phyloP scores from a whole-genome alignment of 495 filamentous ascomycete species.

The Neurospora terricola region DNA sequence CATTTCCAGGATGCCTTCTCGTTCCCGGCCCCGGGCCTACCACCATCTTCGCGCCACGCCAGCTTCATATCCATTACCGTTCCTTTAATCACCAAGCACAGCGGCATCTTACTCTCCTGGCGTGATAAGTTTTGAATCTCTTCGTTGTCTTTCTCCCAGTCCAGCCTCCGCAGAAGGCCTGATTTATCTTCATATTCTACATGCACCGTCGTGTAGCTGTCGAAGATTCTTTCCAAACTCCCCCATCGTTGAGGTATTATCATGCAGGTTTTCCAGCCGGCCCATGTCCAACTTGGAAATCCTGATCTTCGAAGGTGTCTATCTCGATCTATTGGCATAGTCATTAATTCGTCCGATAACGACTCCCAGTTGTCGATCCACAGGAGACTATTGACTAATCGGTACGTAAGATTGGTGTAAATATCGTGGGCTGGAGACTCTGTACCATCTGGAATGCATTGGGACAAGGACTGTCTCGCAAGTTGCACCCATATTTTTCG shows the following conservation, averaged over 20 bases:
- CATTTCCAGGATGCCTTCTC: neutral
- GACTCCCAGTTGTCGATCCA: neutral
- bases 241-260: too few species aligned
- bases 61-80: neutral
- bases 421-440: neutral
- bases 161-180: neutral
- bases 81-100: neutral
- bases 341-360: too few species aligned
- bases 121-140: neutral
- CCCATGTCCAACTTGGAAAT: slow-evolving; percentile 6
- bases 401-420: neutral
- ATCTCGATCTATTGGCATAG: neutral
- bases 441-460: neutral
- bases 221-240: neutral
- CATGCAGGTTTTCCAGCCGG: neutral
- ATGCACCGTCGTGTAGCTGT: neutral
- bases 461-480: too few species aligned
- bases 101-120: neutral
- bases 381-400: neutral
- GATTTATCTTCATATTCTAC: neutral
- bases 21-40: too few species aligned
- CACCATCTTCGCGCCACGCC: neutral
- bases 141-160: neutral
- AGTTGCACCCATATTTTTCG: too few species aligned
- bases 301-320: neutral